Percentiles rank a stretch among this genome's conserved stretches.
These are phyloP conservation scores for Persicaria maculosa DNA, from an alignment of 148 eudicot genomes.

Conservation along the genomic window DNA sequence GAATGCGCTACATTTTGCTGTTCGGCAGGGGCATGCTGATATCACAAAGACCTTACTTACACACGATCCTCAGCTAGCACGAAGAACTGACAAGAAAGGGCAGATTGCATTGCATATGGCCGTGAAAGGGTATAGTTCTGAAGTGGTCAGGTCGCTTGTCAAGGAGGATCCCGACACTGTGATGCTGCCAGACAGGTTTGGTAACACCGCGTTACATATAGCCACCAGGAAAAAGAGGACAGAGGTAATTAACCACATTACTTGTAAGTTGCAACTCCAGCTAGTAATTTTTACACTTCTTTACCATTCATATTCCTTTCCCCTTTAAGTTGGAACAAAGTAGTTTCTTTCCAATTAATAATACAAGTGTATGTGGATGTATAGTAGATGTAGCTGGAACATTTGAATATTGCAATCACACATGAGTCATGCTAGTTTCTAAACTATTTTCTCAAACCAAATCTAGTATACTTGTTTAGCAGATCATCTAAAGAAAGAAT, in stretches of 20 bases:
- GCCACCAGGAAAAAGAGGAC: constrained; percentile 63
- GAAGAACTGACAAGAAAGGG: constrained; percentile 68
- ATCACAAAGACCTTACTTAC: constrained; percentile 48
- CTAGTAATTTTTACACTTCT: neutral
- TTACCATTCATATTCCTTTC: neutral
- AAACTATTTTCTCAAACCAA: neutral
- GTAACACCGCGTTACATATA: constrained; percentile 49
- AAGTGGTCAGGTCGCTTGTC: constrained; percentile 57
- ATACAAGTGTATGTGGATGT: neutral
- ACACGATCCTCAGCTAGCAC: constrained; percentile 43
- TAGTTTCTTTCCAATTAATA: neutral
- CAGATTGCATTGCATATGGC: constrained; percentile 84
- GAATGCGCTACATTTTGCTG: constrained; percentile 68
- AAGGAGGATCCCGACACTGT: constrained; percentile 57
- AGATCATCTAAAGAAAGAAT: neutral
- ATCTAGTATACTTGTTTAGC: neutral
- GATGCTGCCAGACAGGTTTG: constrained; percentile 59
- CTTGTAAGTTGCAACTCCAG: neutral
- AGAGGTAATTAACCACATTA: constrained; percentile 32
- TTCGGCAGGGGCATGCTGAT: constrained; percentile 60
- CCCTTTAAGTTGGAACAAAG: neutral
- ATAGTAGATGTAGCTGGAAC: neutral
- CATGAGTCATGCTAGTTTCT: neutral
- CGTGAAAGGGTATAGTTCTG: constrained; percentile 58
- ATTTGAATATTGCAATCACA: neutral